Conservation (phyloP, 1,284 basidiomycete species). For the Ustilago vetiveriae region DNA sequence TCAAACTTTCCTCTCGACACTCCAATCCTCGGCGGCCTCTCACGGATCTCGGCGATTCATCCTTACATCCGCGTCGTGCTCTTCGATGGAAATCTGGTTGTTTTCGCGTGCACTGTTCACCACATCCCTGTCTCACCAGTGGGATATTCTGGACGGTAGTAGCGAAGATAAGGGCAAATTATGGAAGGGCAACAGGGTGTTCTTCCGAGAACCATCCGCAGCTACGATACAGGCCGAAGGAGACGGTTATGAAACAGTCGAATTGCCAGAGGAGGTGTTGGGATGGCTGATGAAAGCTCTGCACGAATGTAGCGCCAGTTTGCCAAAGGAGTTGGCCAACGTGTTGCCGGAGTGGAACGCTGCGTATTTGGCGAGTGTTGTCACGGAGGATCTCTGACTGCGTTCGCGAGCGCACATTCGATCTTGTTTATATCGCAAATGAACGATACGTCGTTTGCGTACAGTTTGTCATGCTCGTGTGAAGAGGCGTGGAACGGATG, state of each 20-base stretch:
- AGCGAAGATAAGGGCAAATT: not conserved
- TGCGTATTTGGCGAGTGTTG: conserved; percentile 5
- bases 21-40: conserved; percentile 17
- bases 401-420: no score
- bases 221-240: not conserved
- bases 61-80: not conserved
- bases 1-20: conserved; percentile 1
- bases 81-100: conserved; percentile 16
- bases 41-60: conserved; percentile 29
- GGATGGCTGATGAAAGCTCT: conserved; percentile 1
- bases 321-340: conserved; percentile 8
- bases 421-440: no score
- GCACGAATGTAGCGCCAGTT: not conserved
- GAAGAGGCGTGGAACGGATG: no score
- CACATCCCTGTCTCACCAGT: conserved; percentile 7
- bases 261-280: conserved; percentile 1
- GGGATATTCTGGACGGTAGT: not conserved
- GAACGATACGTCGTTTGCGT: no score
- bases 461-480: no score
- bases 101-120: conserved; percentile 29
- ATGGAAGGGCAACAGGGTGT: conserved; percentile 15
- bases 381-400: no score
- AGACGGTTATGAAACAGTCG: conserved; percentile 5
- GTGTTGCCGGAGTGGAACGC: conserved; percentile 12
- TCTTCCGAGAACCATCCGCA: conserved; percentile 5